phyloP scores from a whole-genome alignment of 2,329 filamentous ascomycete species.

The Fusarium robinianum region DNA sequence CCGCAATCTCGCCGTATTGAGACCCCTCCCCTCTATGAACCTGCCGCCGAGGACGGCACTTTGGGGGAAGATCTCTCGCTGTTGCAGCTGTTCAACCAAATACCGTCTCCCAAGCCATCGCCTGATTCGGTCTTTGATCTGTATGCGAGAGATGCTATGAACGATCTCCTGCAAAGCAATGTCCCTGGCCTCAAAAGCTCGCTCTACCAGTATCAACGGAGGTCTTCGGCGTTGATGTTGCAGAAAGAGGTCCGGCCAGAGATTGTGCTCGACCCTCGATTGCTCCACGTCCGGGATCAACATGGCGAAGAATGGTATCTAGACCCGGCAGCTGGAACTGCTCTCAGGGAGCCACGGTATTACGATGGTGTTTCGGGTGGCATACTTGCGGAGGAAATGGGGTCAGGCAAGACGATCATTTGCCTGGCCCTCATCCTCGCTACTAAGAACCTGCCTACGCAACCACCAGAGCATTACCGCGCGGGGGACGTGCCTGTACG shows the following conservation, averaged over 20 bases:
- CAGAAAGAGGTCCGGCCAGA: slow-evolving; percentile 73
- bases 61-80: slow-evolving; percentile 55
- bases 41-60: slow-evolving; percentile 34
- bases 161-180: slow-evolving; percentile 57
- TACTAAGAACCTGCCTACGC: slow-evolving; percentile 70
- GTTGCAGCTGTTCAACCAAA: slow-evolving; percentile 72
- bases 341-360: slow-evolving; percentile 67
- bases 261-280: slow-evolving; percentile 72
- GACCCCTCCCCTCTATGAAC: slow-evolving; percentile 11
- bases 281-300: slow-evolving; percentile 65
- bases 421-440: slow-evolving; percentile 77
- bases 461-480: slow-evolving; percentile 66
- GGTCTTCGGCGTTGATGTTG: slow-evolving; percentile 82
- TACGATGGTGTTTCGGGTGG: slow-evolving; percentile 80
- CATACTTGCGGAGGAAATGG: slow-evolving; percentile 81
- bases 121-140: slow-evolving; percentile 52
- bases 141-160: slow-evolving; percentile 58
- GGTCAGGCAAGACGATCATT: slow-evolving; percentile 85
- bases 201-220: slow-evolving; percentile 78
- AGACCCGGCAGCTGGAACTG: slow-evolving; percentile 64
- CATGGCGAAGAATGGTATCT: slow-evolving; percentile 69
- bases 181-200: slow-evolving; percentile 64
- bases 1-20: slow-evolving; percentile 3
- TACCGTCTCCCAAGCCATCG: slow-evolving; percentile 69
- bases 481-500: slow-evolving; percentile 44